phyloP scores from a whole-genome alignment of 2,329 filamentous ascomycete genomes.

The Phialocephala subalpina region DNA sequence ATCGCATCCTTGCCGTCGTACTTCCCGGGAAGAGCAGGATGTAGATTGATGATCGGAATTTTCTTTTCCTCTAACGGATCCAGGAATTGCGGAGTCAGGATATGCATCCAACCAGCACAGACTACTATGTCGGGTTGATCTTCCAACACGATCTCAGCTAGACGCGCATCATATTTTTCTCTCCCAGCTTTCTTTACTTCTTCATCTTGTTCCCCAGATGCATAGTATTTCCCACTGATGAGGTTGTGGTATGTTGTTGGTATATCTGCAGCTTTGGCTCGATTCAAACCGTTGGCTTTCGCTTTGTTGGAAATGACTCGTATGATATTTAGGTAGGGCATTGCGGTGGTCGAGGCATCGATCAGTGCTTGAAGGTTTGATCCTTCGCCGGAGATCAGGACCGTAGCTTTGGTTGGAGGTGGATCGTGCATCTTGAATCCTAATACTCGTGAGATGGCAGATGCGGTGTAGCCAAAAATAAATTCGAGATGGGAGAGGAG shows the following conservation, averaged over 20 bases:
- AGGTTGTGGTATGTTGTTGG: conserved; percentile 73
- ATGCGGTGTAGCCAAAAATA: background rate
- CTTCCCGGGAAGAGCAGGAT: conserved; percentile 71
- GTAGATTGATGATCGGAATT: conserved; percentile 72
- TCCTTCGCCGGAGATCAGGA: conserved; percentile 73
- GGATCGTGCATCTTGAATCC: conserved; percentile 24
- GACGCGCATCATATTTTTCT: conserved; percentile 70
- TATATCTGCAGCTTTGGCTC: conserved; percentile 65
- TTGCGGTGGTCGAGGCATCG: conserved; percentile 51
- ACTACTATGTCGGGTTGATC: conserved; percentile 66
- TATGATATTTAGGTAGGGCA: conserved; percentile 53
- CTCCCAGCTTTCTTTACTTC: conserved; percentile 58
- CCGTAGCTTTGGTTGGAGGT: conserved; percentile 53
- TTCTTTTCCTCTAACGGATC: conserved; percentile 61
- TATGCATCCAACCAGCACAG: conserved; percentile 76
- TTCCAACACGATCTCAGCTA: conserved; percentile 65
- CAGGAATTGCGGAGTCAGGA: conserved; percentile 68
- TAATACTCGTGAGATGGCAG: background rate
- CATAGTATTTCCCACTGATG: conserved; percentile 58
- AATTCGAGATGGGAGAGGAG: too few species aligned
- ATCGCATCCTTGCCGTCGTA: conserved; percentile 84
- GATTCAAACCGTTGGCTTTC: conserved; percentile 68
- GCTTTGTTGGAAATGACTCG: conserved; percentile 74
- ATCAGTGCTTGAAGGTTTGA: conserved; percentile 75
- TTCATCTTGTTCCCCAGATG: conserved; percentile 52